Evolutionary conservation across 2,329 filamentous ascomycete genomes (phyloP), one percentile per base, ranked within the genome.

Genomic region (Aphanoascus verrucosus): DNA sequence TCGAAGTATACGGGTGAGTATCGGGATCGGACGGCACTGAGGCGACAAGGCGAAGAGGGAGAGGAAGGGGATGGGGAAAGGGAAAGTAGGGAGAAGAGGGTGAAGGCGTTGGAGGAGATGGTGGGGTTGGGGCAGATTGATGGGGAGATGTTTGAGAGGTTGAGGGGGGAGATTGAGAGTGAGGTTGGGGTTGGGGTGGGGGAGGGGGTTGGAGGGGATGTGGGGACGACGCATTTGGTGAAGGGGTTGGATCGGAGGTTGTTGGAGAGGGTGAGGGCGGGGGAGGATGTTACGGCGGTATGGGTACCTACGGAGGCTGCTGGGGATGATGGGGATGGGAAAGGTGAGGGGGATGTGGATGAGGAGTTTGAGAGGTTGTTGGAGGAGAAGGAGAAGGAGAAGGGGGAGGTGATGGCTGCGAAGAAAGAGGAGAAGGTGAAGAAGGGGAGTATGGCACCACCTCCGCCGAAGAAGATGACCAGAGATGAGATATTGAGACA

Each of bases 201-300:
- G n/a, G n/a, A n/a, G n/a, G n/a, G 72, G 0, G 74, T 88, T 0
- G 90, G 89, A 2, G 91, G 90, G 6, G 86, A 94, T 66, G 70
- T 90, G 19, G 74, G 74, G 12, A 88, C 82, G 61, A 94, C 89
- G 12, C 88, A 95, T 74, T 71, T 96, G 59, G 84, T 97, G 46
- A 97, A 96, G 65, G 93, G 93, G 0, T 71, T 98, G 48, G 93
- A 98, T 69, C 86, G 88, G 66, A 85, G 86, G 67, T 73, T 97
- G 11, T 72, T 76, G 58, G 61, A 65, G 58, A 62, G 70, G 48
- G 66, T 72, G 0, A 69, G 67, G 51, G 69, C 66, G n/a, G 74
- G 74, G 1, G 74, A 76, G 56, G 73, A 90, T 67, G 77, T 88
- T 28, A 14, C 12, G 20, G 65, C 68, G 50, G n/a, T n/a, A n/a